Base-by-base conservation (phyloP, 139 green algal species). In the Zygnema circumcarinatum region DNA sequence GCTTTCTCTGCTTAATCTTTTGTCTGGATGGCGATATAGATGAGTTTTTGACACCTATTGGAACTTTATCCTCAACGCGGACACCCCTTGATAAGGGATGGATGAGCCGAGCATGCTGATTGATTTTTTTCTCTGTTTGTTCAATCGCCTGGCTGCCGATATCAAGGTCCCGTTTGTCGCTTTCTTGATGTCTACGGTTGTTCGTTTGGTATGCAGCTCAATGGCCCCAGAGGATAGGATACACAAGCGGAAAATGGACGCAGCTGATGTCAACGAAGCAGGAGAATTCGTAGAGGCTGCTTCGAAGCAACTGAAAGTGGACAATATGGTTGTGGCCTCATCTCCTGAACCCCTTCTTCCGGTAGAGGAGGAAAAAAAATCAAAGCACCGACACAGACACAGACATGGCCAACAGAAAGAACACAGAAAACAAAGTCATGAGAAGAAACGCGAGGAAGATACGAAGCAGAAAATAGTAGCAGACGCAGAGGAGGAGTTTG, bases 221-320 rank as follows among this genome's bases (percentile, higher is more conserved):
- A 78, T 78, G 38, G 69, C 69, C 36, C 36, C 39, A 25, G 38
- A 78, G 7, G 69, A 78, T 11, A 78, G 69, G 11, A 11, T 56
- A 11, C 38, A 78, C 69, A 78, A 78, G 11, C 3, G 69, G 69
- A 78, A 78, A 47, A 78, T 78, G 69, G 69, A 56, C 7, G 38
- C 36, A 25, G 7, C 39, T 78, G 69, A 78, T 3, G 69, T 78
- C 7, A 11, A 78, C 7, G 38, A 78, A 25, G 36, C 3, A 11
- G 69, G 16, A 16, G 36, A 78, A 78, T 3, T 47, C 69, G 11
- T 56, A 78, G 38, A 11, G 11, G 38, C 16, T 56, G 11, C 36
- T 56, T 3, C 16, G 38, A 78, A 78, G 11, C 36, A 78, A 11
- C 36, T 25, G 11, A 78, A 78, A 11, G 38, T 56, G 7, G 38